Evolutionary conservation across 306 rosid genomes (phyloP), one percentile per base, ranked within the genome.

Genomic region (Erythrophleum fordii): DNA sequence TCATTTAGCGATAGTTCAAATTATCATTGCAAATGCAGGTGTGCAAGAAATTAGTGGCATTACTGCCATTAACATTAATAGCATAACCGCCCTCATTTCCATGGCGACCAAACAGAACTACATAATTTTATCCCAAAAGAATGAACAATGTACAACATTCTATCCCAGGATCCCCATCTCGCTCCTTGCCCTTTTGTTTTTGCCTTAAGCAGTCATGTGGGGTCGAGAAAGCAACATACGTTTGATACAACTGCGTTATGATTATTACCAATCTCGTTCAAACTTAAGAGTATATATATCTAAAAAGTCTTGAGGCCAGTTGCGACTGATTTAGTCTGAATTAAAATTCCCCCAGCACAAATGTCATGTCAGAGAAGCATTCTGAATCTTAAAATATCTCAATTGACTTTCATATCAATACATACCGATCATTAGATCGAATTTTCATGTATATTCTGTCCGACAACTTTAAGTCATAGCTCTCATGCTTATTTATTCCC

Each of bases 171-270:
- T 13, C 11, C 5, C 45, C 35, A 60, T 48, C 41, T 25, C 55
- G 12, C 78, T 74, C 13, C 68, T 39, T n/a, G 10, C 37, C 39
- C 68, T 8, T 42, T 11, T 20, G 67, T 25, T 41, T 56, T 13
- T 8, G 25, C 26, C 48, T 6, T 25, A 56, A 17, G 4, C 23
- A 45, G n/a, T 46, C 5, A 29, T 2, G 45, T 18, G 25, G 70
- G 55, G 58, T 17, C 26, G 16, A 56, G 13, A 59, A 75, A 29
- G 18, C n/a, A 76, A 45, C 22, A 42, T 6, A 45, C 45, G 10
- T 28, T 76, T 45, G 80, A 76, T 31, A 60, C 48, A 60, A 12
- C 28, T 25, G n/a, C 70, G 31, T 72, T 72, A 51, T 8, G 48
- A n/a, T 31, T 18, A 51, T n/a, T 51, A 31, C 46, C 44, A 26